Base-by-base conservation (phyloP, 768 basidiomycete species). In the Macrolepiota fuliginosa region DNA sequence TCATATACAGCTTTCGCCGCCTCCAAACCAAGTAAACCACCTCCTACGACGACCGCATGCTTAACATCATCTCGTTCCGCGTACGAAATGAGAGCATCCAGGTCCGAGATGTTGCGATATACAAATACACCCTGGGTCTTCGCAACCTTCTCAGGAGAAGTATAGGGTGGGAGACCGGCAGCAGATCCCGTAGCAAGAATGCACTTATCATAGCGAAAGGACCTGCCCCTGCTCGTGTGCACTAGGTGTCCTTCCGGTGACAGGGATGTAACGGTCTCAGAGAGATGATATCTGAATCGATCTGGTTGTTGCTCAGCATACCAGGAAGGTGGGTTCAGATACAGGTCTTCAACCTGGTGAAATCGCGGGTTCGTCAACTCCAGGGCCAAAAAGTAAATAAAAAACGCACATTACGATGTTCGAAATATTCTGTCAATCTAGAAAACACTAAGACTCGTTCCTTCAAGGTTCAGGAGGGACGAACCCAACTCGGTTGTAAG, bases 1-100 rank as follows among this genome's bases (percentile, higher is more conserved):
- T 91, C 89, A 65, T 83, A 83, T 6, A 83, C 77, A 0, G 88
- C 89, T 67, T 91, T 90, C 2, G 89, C 90, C 2, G 89, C 88
- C 72, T 90, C 90, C 35, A 91, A 74, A 11, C 89, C 90, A 17
- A 90, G 80, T 11, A 91, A 70, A 9, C 89, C 89, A 9, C 89
- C 89, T 19, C 90, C 90, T 13, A 91, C 78, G 2, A 90, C 81
- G 1, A 81, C 77, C 0, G 82, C 86, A 51, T 73, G 74, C 35
- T 79, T 79, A 7, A 85, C 76, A 1, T 73, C 69, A 9, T 75
- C 74, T 50, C 71, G 65, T 49, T 84, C 77, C 3, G 86, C 78
- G 66, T 86, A 90, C n/a, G 72, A 66, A 52, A 89, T 80, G 62
- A 92, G 86, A 4, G 72, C 75, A 59, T 89, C 82, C 45, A 92